phyloP scores from a whole-genome alignment of 441 rosid species.

The Raphanus hybrid region DNA sequence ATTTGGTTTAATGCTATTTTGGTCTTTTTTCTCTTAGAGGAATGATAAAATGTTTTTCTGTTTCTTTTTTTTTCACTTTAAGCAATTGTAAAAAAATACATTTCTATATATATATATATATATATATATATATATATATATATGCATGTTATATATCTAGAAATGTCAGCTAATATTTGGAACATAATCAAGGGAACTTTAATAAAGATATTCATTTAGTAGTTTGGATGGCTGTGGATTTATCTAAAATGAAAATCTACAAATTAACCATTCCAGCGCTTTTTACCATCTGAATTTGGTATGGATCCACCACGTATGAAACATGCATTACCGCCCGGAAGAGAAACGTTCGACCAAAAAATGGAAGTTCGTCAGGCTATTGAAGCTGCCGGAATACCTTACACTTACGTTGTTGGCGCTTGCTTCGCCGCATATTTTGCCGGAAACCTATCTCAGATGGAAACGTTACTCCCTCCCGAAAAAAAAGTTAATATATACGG shows the following conservation, averaged over 20 bases:
- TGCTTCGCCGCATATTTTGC: constrained; percentile 77
- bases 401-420: constrained; percentile 66
- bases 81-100: not conserved
- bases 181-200: not conserved
- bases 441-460: constrained; percentile 64
- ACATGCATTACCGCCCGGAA: constrained; percentile 70
- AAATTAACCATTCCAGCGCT: constrained; percentile 50
- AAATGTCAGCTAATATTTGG: not conserved
- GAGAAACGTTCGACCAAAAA: constrained; percentile 77
- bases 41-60: not conserved
- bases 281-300: constrained; percentile 84
- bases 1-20: too few relatives aligned
- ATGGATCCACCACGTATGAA: constrained; percentile 75
- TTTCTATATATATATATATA: not conserved
- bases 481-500: constrained; percentile 54
- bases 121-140: not conserved
- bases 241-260: not conserved
- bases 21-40: too few relatives aligned
- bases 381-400: constrained; percentile 67
- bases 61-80: not conserved
- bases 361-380: constrained; percentile 69
- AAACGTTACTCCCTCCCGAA: constrained; percentile 58
- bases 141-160: not conserved
- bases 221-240: not conserved
- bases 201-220: not conserved